Conservation (phyloP, 208 protist genomes). For the Wallacemonas rigidus region DNA sequence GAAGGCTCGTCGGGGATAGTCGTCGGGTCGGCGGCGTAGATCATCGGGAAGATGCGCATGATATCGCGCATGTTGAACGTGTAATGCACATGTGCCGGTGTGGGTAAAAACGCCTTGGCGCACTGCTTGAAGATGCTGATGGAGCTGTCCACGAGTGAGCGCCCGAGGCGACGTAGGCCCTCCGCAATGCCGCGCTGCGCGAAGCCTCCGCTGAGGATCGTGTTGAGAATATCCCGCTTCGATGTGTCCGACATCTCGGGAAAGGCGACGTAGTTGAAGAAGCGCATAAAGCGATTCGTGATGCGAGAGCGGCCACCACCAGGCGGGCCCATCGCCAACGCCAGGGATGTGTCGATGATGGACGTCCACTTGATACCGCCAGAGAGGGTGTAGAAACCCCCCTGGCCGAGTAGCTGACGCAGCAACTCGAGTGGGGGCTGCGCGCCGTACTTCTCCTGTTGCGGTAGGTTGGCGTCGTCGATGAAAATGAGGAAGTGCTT, state of each 20-base stretch:
- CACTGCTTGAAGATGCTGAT: constrained; percentile 94
- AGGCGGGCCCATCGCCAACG: constrained; percentile 97
- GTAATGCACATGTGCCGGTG: constrained; percentile 98
- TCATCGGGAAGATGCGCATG: constrained; percentile 96
- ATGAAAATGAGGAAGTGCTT: constrained; percentile 94
- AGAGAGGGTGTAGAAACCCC: constrained; percentile 89
- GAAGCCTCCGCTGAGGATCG: constrained; percentile 93
- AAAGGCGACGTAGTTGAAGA: constrained; percentile 98
- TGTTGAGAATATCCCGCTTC: constrained; percentile 93
- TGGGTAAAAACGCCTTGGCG: constrained; percentile 93
- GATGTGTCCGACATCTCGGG: constrained; percentile 94
- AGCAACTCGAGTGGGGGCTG: constrained; percentile 94
- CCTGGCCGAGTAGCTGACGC: constrained; percentile 91
- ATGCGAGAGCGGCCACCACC: constrained; percentile 95
- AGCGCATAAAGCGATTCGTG: constrained; percentile 96
- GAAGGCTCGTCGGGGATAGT: constrained; percentile 55
- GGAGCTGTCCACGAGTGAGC: constrained; percentile 87
- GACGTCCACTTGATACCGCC: constrained; percentile 86
- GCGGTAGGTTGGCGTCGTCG: constrained; percentile 93
- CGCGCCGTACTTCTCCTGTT: constrained; percentile 92
- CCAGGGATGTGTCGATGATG: constrained; percentile 95
- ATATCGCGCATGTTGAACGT: constrained; percentile 99
- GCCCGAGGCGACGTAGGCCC: constrained; percentile 51
- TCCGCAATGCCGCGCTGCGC: constrained; percentile 62
- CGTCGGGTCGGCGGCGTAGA: constrained; percentile 86